A percentile compares a stretch with the other conserved stretches of the same genome.
Evolutionary conservation across 2,329 filamentous ascomycete genomes (phyloP).

Genomic region (Diaporthe australafricana): DNA sequence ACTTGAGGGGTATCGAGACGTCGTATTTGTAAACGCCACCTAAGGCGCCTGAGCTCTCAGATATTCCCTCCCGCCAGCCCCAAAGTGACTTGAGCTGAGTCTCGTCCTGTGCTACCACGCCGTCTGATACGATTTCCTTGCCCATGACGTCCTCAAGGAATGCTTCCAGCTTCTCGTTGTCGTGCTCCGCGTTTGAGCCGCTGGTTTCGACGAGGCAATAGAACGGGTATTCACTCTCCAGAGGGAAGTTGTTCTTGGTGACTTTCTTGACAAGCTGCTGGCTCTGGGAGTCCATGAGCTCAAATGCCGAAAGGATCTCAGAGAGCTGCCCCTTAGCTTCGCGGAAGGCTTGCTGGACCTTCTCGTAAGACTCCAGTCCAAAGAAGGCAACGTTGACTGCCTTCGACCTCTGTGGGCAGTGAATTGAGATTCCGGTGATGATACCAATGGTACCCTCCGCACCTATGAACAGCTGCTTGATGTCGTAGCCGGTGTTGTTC

Average conservation of each 20-base stretch:
- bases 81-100: slow-evolving; percentile 89
- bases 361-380: slow-evolving; percentile 88
- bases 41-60: slow-evolving; percentile 88
- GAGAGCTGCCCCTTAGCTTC: slow-evolving; percentile 91
- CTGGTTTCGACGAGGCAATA: slow-evolving; percentile 98
- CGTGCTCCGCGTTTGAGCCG: slow-evolving; percentile 93
- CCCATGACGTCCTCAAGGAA: slow-evolving; percentile 95
- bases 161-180: slow-evolving; percentile 87
- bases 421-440: slow-evolving; percentile 89
- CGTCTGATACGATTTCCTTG: slow-evolving; percentile 86
- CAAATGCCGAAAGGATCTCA: slow-evolving; percentile 97
- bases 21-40: slow-evolving; percentile 99
- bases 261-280: slow-evolving; percentile 82
- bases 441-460: slow-evolving; percentile 95
- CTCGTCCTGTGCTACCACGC: slow-evolving; percentile 92
- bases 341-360: slow-evolving; percentile 86
- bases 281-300: slow-evolving; percentile 91
- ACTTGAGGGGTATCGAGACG: slow-evolving; percentile 88
- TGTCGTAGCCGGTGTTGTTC: slow-evolving; percentile 98
- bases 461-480: slow-evolving; percentile 97
- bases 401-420: slow-evolving; percentile 87
- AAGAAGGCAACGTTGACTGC: slow-evolving; percentile 97
- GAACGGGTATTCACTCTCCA: slow-evolving; percentile 89
- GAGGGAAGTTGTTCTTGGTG: slow-evolving; percentile 80
- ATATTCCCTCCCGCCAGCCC: slow-evolving; percentile 93